Evolutionary conservation across 2,329 filamentous ascomycete genomes (phyloP), one percentile per base, ranked within the genome.

Genomic region (Alternaria ventricosa): DNA sequence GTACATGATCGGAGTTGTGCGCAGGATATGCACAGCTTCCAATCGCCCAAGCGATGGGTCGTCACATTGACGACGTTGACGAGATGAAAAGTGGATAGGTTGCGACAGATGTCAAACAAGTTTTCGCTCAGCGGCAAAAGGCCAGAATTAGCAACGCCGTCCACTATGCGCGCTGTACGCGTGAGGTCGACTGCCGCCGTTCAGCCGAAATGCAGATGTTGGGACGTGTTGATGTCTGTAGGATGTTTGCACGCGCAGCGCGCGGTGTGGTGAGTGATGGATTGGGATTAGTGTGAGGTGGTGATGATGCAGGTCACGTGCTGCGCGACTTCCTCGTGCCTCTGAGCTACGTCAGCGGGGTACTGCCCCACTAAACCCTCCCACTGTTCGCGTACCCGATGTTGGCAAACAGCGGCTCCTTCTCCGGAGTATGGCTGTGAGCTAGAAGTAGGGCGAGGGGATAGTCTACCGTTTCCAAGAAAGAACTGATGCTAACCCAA

Each of bases 281-380:
- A 49, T 49, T 49, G 18, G 30, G 22, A n/a, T 30, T 45, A 53
- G 18, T 30, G 58, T 36, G 18, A 54, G 6, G 23, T 22, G 13
- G 20, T 27, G 46, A 67, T 70, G 68, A 71, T 45, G 60, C 61
- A 56, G 63, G 63, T 66, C 68, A 70, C 65, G 60, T 70, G 67
- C 11, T 25, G 43, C 65, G 65, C 51, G 65, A 64, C 59, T 61
- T 61, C 36, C 69, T 68, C 64, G 69, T 63, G 65, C 50, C 57
- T 54, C 51, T 28, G 27, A 36, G 41, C 54, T 62, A 69, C 67
- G 67, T 68, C 63, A 66, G 65, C 43, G 65, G 67, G 65, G 59
- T 60, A 25, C 28, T 23, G 18, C 47, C 60, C 54, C 53, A 58
- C 50, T 47, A 55, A 20, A 41, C 13, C 30, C 22, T 44, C 13